These are phyloP conservation scores for Ganoderma lingzhi DNA, from an alignment of 1,284 basidiomycete genomes.

Conservation along the genomic window DNA sequence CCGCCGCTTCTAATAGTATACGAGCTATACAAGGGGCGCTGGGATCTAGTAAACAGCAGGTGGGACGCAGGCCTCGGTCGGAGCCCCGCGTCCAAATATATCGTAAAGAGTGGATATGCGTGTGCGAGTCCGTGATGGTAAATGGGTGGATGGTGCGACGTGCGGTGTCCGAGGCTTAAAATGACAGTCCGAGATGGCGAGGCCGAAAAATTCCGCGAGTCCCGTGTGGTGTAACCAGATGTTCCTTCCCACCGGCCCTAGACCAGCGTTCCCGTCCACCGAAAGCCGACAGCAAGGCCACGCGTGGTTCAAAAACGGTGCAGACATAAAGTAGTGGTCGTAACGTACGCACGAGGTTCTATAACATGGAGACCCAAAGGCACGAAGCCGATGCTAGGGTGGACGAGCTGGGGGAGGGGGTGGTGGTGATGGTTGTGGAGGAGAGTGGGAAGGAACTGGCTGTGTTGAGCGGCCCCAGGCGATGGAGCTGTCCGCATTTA, in stretches of 20 bases:
- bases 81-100: conserved; percentile 8
- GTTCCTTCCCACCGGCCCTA: not conserved
- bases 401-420: not conserved
- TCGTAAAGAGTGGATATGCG: conserved; percentile 11
- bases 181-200: conserved; percentile 7
- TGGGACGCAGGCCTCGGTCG: conserved; percentile 7
- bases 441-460: conserved; percentile 1
- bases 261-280: not conserved
- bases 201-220: conserved; percentile 3
- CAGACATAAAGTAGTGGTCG: not conserved
- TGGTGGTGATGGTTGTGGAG: not conserved
- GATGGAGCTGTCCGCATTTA: conserved; percentile 15
- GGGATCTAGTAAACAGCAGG: conserved; percentile 21
- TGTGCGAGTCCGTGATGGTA: conserved; percentile 10
- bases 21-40: conserved; percentile 15
- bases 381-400: not conserved
- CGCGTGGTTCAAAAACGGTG: not conserved
- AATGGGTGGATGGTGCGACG: conserved; percentile 10
- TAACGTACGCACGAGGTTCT: not conserved
- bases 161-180: conserved; percentile 9
- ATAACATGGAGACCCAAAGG: not conserved
- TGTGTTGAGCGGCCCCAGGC: conserved; percentile 16
- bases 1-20: conserved; percentile 7
- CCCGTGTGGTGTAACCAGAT: not conserved
- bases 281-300: not conserved